A percentile compares a stretch with the other conserved stretches of the same genome.
Evolutionary conservation across 2,329 filamentous ascomycete genomes (phyloP).

Genomic region (Thelonectria olida): DNA sequence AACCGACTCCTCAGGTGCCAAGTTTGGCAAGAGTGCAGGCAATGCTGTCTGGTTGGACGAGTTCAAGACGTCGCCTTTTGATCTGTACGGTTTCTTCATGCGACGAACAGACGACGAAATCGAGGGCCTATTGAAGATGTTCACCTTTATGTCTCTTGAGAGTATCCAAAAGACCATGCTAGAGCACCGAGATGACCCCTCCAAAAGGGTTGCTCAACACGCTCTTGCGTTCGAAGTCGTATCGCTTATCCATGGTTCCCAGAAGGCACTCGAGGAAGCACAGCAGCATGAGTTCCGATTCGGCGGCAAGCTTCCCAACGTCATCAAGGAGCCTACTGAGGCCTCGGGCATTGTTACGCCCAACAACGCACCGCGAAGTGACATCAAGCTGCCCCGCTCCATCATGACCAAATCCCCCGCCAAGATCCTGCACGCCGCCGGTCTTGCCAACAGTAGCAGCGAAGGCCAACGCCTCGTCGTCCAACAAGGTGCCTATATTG

Average conservation of each 20-base stretch:
- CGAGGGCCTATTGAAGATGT: constrained; percentile 82
- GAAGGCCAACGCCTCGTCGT: constrained; percentile 68
- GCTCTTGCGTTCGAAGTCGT: constrained; percentile 84
- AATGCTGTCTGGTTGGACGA: constrained; percentile 94
- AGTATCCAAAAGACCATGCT: constrained; percentile 75
- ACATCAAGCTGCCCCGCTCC: constrained; percentile 67
- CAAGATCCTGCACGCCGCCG: constrained; percentile 67
- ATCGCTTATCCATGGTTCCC: constrained; percentile 77
- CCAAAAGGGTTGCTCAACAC: constrained; percentile 83
- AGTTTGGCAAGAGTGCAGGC: constrained; percentile 94
- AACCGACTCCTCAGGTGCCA: constrained; percentile 84
- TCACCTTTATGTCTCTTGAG: constrained; percentile 83
- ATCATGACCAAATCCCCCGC: constrained; percentile 66
- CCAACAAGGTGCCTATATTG: constrained; percentile 68
- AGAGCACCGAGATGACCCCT: constrained; percentile 72
- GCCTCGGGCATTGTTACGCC: constrained; percentile 47
- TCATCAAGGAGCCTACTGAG: constrained; percentile 42
- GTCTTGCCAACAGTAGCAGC: constrained; percentile 63
- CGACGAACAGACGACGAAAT: constrained; percentile 84
- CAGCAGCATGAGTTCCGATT: constrained; percentile 62
- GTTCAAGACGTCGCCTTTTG: constrained; percentile 81
- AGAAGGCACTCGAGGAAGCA: constrained; percentile 71
- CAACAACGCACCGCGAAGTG: constrained; percentile 60
- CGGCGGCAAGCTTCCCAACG: constrained; percentile 44
- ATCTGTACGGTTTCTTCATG: constrained; percentile 92